Evolutionary conservation across 345 rosid species (phyloP), one percentile per base, ranked within the genome.

Genomic region (Eucalyptus marginata): DNA sequence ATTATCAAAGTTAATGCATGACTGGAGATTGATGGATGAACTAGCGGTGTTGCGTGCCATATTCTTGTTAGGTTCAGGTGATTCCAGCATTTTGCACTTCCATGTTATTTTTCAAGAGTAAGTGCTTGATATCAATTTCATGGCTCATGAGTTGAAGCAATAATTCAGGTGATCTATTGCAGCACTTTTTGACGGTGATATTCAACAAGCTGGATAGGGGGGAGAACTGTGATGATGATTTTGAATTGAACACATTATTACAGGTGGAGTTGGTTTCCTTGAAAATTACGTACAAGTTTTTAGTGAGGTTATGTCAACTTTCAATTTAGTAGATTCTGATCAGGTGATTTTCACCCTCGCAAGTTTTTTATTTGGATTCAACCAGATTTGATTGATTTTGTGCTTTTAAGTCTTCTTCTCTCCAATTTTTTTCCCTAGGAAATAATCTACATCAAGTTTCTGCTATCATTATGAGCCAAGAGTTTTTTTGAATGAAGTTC

Each of bases 51-150:
- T 98, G 93, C 99, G 99, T 90, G 98, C 97, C 90, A 97, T 98
- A 87, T 98, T 94, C 96, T 93, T 98, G 94, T 91, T 98, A 94
- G 99, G 99, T 81, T 98, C 99, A 91, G 99, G 99, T 97, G 54
- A 18, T 86, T 90, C 68, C 40, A 18, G 51, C 46, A 56, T 52
- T 88, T 76, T 80, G 80, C 50, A 76, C 46, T 89, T n/a, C 7
- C 52, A 31, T 18, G 33, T 25, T 89, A 59, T 22, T 85, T 49
- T 64, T 86, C 56, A 59, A 10, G 86, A 44, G n/a, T 10, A 7
- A 27, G 81, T 27, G 22, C 47, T 44, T 47, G 47, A 76, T 44
- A 22, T 76, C 14, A 76, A 36, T 76, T 22, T 40, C 84, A 40
- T 76, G 47, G 84, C 66, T 86, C 56, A 85, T 31, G 49, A 47